These are phyloP conservation scores for Cladosporium sp. DNA, from an alignment of 2,329 filamentous ascomycete species.

Conservation along the genomic window DNA sequence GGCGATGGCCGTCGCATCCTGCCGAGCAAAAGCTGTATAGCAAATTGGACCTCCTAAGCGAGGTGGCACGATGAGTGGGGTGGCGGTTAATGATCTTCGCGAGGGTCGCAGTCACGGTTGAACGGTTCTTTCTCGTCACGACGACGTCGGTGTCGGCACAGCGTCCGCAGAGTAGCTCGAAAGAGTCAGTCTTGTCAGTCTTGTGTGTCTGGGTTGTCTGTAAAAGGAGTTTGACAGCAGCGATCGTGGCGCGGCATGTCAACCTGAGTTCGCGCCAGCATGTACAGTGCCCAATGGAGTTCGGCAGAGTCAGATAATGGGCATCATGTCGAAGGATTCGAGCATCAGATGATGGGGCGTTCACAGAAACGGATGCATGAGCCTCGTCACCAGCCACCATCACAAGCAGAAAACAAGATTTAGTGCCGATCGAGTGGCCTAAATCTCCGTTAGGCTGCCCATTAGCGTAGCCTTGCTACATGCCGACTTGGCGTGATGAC, in stretches of 20 bases:
- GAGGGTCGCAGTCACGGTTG: conserved; percentile 1
- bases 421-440: conserved; percentile 7
- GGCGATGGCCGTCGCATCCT: not conserved
- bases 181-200: not conserved
- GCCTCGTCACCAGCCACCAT: conserved; percentile 20
- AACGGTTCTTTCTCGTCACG: not conserved
- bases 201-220: not conserved
- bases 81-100: conserved; percentile 13
- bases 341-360: conserved; percentile 9
- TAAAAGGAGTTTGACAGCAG: not conserved
- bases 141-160: conserved; percentile 12
- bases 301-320: not conserved
- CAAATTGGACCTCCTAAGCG: not conserved
- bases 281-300: not conserved
- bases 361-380: not conserved
- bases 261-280: conserved; percentile 13
- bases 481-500: not conserved
- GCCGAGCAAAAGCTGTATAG: not conserved
- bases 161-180: not conserved
- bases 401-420: conserved; percentile 4
- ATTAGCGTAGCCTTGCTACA: conserved; percentile 7
- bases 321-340: not conserved
- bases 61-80: conserved; percentile 8
- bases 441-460: conserved; percentile 10
- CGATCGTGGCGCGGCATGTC: conserved; percentile 12